Conservation (phyloP, 345 rosid genomes). For the Gossypium longicalyx region DNA sequence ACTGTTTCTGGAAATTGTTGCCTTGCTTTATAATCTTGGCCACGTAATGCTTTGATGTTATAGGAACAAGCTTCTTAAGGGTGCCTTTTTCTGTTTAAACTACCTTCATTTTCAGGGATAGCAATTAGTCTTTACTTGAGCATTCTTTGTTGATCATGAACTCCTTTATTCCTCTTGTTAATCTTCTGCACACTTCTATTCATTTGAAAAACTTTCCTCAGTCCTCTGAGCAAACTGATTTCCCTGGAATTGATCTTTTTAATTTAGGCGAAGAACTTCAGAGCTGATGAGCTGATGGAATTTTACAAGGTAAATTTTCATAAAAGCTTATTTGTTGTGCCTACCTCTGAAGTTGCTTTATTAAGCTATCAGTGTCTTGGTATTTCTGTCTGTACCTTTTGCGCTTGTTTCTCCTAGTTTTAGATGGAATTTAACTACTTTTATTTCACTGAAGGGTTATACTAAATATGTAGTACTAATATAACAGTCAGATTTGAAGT, state of each 20-base stretch:
- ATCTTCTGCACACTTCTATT: background rate
- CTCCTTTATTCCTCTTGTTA: background rate
- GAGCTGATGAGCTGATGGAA: conserved; percentile 73
- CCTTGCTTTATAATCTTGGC: background rate
- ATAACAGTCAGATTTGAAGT: conserved; percentile 78
- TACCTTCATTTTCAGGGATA: background rate
- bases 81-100: background rate
- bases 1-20: background rate
- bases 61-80: conserved; percentile 8
- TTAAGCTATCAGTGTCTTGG: conserved; percentile 5
- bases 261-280: conserved; percentile 53
- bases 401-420: background rate
- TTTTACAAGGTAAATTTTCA: conserved; percentile 56
- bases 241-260: conserved; percentile 12
- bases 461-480: conserved; percentile 10
- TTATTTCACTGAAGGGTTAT: background rate
- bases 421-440: background rate
- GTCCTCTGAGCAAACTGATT: conserved; percentile 10
- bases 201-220: background rate
- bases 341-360: background rate
- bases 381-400: conserved; percentile 3
- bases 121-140: background rate
- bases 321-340: background rate
- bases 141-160: background rate
- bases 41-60: background rate